phyloP scores from a whole-genome alignment of 163 green algal species.

The Prototheca cutis region DNA sequence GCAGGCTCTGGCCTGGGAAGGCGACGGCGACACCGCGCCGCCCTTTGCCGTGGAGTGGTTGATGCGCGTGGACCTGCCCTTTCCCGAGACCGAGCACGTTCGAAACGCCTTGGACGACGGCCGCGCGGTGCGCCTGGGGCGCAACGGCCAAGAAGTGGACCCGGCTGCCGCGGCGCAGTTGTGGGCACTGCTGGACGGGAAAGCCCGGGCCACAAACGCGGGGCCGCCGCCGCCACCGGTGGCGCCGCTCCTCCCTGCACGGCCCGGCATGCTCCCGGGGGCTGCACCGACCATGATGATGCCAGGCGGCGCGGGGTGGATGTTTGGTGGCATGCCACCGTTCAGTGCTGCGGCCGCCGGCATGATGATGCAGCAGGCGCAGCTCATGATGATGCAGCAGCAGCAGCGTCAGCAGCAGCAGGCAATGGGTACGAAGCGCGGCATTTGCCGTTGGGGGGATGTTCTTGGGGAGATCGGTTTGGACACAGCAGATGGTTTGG shows the following conservation, averaged over 20 bases:
- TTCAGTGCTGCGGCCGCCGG: constrained; percentile 1
- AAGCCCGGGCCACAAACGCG: constrained; percentile 1
- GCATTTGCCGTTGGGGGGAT: too few relatives aligned
- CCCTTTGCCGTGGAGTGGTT: constrained; percentile 35
- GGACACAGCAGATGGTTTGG: too few relatives aligned
- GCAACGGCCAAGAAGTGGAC: constrained; percentile 36
- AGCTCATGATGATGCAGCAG: too few relatives aligned
- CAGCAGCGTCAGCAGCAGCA: constrained; percentile 8
- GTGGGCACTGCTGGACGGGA: constrained; percentile 19
- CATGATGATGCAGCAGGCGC: constrained; percentile 7
- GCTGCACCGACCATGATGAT: background rate
- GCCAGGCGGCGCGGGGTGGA: background rate
- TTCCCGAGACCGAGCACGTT: constrained; percentile 30
- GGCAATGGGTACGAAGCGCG: too few relatives aligned
- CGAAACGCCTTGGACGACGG: constrained; percentile 36
- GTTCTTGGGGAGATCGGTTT: too few relatives aligned
- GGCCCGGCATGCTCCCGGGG: background rate
- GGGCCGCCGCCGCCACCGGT: constrained; percentile 6
- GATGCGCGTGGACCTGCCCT: constrained; percentile 24
- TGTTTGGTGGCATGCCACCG: background rate
- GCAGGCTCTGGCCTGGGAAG: constrained; percentile 6
- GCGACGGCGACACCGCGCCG: constrained; percentile 6
- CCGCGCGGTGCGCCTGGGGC: constrained; percentile 33
- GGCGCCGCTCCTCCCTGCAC: background rate
- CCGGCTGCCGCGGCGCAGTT: constrained; percentile 12